These are phyloP conservation scores for Cladosporium phlei DNA, from an alignment of 2,329 filamentous ascomycete species.

Conservation along the genomic window DNA sequence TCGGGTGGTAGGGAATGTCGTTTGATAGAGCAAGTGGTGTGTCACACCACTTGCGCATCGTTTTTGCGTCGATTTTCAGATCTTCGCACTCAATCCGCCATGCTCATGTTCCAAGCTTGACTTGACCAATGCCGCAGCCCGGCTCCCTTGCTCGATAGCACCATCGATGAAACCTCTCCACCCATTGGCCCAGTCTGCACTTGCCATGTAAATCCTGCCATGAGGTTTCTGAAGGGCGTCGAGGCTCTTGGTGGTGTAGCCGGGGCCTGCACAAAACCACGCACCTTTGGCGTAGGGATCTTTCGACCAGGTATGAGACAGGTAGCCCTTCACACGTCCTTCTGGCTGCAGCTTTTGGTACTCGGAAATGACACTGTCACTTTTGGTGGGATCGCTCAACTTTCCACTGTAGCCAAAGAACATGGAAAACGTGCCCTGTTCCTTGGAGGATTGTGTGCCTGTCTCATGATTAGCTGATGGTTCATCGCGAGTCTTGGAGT, in stretches of 20 bases:
- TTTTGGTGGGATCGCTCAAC: constrained; percentile 2
- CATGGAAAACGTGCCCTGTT: neutral
- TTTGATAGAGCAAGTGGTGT: too few species aligned
- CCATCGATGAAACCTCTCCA: constrained; percentile 36
- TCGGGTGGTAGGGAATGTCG: too few species aligned
- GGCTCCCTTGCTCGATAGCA: constrained; percentile 29
- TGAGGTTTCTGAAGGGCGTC: constrained; percentile 25
- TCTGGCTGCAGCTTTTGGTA: neutral
- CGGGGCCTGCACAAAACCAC: constrained; percentile 23
- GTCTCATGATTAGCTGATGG: too few species aligned
- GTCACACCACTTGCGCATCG: too few species aligned
- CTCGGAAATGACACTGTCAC: constrained; percentile 2
- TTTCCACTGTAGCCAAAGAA: neutral
- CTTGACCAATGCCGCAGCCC: neutral
- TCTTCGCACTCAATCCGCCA: too few species aligned
- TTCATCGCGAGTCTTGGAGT: too few species aligned
- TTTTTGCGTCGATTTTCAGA: too few species aligned
- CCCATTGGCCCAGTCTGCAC: constrained; percentile 33
- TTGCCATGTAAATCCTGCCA: constrained; percentile 30
- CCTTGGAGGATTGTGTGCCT: too few species aligned
- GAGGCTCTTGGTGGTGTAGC: constrained; percentile 20
- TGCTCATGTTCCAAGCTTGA: neutral
- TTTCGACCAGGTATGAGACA: constrained; percentile 29
- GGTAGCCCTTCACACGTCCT: constrained; percentile 10
- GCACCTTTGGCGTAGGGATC: constrained; percentile 29